Evolutionary conservation across 768 basidiomycete genomes (phyloP).

Genomic region (Lactarius trivialis): DNA sequence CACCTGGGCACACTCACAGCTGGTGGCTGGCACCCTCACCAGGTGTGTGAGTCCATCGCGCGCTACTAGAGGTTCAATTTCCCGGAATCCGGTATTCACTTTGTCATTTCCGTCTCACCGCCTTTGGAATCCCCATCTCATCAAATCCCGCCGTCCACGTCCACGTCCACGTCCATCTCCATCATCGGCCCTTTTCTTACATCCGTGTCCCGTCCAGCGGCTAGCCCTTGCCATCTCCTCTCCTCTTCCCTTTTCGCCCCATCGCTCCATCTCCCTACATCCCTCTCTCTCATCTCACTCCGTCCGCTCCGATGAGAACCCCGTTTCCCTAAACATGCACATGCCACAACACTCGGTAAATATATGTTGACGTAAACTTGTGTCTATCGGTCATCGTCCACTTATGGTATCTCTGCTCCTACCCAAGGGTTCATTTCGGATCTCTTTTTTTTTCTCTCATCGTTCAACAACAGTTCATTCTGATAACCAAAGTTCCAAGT

Average conservation of each 20-base stretch:
- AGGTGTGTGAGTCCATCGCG: background rate
- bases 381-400: conserved; percentile 3
- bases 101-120: conserved; percentile 17
- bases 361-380: conserved; percentile 15
- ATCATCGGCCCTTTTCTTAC: conserved; percentile 3
- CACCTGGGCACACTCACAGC: background rate
- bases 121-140: background rate
- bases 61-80: background rate
- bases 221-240: background rate
- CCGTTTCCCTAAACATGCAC: conserved; percentile 10
- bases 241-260: background rate
- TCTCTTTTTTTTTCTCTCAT: background rate
- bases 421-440: background rate
- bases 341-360: conserved; percentile 3
- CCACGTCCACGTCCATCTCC: conserved; percentile 3
- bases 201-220: background rate
- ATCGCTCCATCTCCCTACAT: conserved; percentile 1
- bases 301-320: conserved; percentile 7
- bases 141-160: background rate
- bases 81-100: background rate
- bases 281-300: conserved; percentile 7
- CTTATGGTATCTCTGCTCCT: conserved; percentile 13
- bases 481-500: background rate
- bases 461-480: background rate
- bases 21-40: background rate